Percentiles rank a stretch among this genome's conserved stretches.
phyloP scores from a whole-genome alignment of 2,329 filamentous ascomycete species.

The Incumbomyces delicatus region DNA sequence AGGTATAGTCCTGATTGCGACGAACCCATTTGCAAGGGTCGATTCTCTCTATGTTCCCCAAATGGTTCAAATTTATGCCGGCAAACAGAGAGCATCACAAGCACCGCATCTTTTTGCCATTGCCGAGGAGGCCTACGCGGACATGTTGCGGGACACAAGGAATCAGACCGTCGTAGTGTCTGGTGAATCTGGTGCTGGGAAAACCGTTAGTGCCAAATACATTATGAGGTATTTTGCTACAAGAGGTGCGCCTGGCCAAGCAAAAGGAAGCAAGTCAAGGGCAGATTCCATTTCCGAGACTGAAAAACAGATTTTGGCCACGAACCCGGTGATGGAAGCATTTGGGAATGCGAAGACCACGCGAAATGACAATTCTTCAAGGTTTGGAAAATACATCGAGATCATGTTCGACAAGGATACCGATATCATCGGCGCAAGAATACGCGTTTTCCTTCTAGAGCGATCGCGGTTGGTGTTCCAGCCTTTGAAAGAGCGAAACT shows the following conservation, averaged over 20 bases:
- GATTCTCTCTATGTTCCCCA: slow-evolving; percentile 97
- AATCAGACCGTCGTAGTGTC: slow-evolving; percentile 99
- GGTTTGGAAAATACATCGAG: slow-evolving; percentile 99
- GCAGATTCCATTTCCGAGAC: slow-evolving; percentile 83
- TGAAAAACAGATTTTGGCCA: slow-evolving; percentile 94
- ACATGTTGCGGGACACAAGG: slow-evolving; percentile 91
- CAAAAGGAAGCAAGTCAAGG: slow-evolving; percentile 64
- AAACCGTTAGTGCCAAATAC: slow-evolving; percentile 98
- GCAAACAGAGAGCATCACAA: slow-evolving; percentile 91
- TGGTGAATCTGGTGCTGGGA: slow-evolving; percentile 95
- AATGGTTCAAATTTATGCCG: slow-evolving; percentile 99
- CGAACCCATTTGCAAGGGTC: slow-evolving; percentile 93
- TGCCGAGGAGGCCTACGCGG: slow-evolving; percentile 95
- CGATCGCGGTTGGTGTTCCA: slow-evolving; percentile 95
- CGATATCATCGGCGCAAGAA: slow-evolving; percentile 96
- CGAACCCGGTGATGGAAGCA: slow-evolving; percentile 99
- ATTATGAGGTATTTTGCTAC: slow-evolving; percentile 99
- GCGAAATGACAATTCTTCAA: slow-evolving; percentile 95
- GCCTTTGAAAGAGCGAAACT: slow-evolving; percentile 93
- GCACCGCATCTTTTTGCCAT: slow-evolving; percentile 98
- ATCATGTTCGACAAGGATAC: slow-evolving; percentile 96
- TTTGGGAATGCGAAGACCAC: slow-evolving; percentile 99
- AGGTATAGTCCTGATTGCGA: slow-evolving; percentile 95
- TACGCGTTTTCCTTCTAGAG: slow-evolving; percentile 89
- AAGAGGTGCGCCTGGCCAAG: slow-evolving; percentile 82